A percentile compares a stretch with the other conserved stretches of the same genome.
Evolutionary conservation across 306 rosid species (phyloP).

Genomic region (Citrullus colocynthis): DNA sequence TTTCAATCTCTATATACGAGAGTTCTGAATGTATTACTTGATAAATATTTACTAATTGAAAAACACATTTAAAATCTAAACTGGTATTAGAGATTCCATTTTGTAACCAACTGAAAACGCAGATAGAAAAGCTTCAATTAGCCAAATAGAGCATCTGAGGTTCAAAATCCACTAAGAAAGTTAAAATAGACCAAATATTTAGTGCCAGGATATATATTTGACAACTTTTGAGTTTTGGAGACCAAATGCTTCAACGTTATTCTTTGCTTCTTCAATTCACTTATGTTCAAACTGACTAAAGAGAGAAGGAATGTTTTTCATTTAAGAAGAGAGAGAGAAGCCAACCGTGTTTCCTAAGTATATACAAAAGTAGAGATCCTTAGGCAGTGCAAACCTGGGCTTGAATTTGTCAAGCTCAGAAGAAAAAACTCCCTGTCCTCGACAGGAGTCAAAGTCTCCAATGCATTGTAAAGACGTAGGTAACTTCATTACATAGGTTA

Average conservation of each 20-base stretch:
- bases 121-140: background rate
- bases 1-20: background rate
- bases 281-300: background rate
- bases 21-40: background rate
- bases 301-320: background rate
- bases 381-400: slow-evolving; percentile 1
- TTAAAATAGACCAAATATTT: background rate
- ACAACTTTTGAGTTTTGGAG: background rate
- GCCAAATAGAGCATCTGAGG: too few relatives aligned
- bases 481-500: background rate
- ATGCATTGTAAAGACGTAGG: background rate
- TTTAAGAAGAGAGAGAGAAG: background rate
- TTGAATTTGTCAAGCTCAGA: slow-evolving; percentile 2
- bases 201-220: background rate
- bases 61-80: background rate
- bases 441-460: background rate
- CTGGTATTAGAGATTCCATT: background rate
- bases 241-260: background rate
- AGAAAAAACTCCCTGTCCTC: background rate
- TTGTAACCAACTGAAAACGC: background rate
- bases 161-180: background rate
- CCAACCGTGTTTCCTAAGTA: background rate
- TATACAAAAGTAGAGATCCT: background rate
- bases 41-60: background rate
- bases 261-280: background rate